Conservation (phyloP, 78 protist genomes). For the Chrysochromulina tobinii region DNA sequence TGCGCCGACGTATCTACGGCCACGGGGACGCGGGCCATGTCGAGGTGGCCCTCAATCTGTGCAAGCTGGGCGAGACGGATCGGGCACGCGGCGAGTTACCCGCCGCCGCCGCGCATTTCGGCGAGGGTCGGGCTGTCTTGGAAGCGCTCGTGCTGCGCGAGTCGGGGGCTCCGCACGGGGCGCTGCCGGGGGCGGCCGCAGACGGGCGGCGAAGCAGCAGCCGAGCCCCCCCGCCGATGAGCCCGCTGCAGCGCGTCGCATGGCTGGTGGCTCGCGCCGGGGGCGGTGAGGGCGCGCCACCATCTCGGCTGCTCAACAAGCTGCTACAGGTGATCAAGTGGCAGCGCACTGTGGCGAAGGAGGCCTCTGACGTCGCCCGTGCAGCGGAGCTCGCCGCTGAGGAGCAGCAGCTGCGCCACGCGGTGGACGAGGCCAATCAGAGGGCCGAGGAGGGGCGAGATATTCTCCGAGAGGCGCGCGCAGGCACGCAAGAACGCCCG, state of each 20-base stretch:
- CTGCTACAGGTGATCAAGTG: background rate
- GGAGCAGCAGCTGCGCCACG: slow-evolving; percentile 11
- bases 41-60: slow-evolving; percentile 5
- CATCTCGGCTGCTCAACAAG: background rate
- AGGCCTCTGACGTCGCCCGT: background rate
- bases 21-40: background rate
- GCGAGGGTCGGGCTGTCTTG: background rate
- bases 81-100: background rate
- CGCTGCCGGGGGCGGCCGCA: background rate
- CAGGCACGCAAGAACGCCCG: too few species aligned
- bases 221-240: background rate
- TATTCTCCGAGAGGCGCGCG: too few species aligned
- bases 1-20: slow-evolving; percentile 17
- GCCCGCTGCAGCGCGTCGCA: background rate
- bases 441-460: too few species aligned
- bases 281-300: background rate
- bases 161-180: background rate
- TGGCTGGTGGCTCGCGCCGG: too few species aligned
- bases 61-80: slow-evolving; percentile 17
- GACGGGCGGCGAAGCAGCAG: too few species aligned
- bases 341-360: background rate
- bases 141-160: background rate
- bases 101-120: background rate
- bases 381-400: background rate
- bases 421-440: background rate